Base-by-base conservation (phyloP, 768 basidiomycete species). In the Asterophora lycoperdoides region DNA sequence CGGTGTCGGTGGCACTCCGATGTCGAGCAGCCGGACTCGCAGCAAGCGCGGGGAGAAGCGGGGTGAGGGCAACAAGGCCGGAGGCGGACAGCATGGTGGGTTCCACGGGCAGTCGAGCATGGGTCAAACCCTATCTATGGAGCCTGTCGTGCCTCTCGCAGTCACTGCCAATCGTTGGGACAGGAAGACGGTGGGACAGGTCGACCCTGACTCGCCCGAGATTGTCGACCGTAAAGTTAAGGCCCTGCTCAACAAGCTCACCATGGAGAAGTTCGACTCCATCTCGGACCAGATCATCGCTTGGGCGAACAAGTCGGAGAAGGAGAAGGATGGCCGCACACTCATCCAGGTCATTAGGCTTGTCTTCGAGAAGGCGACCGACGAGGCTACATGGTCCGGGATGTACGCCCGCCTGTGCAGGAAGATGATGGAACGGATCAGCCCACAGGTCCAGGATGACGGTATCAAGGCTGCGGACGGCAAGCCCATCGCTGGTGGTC, bases 321-420 rank as follows among this genome's bases (percentile, higher is more conserved):
- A 86, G 60, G 93, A 98, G 77, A 89, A 83, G 64, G 92, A 97
- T 61, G 93, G 93, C 2, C 82, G 87, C 56, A 95, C 93, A 3
- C 81, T 97, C 52, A 95, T 95, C 58, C 90, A 93, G 59, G 95
- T 98, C 64, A 97, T 96, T 67, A 83, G 86, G 49, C 84, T 96
- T 44, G 89, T 97, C 28, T 97, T 96, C 66, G 95, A 96, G 68
- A 96, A 94, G 76, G 94, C 93, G 8, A 96, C 91, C 6, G 93
- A 96, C 65, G 94, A 96, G 66, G 91, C 91, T 36, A 81, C 84
- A 8, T 94, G 91, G 88, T 94, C 91, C 2, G 88, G 91, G 73
- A 97, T 97, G 92, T 97, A 99, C 65, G 95, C 95, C 26, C 84
- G 89, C 28, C 74, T 99, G 33, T 97, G 94, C 64, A 77, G 91